Evolutionary conservation across 148 eudicot species (phyloP), one percentile per base, ranked within the genome.

Genomic region (Camellia japonica): DNA sequence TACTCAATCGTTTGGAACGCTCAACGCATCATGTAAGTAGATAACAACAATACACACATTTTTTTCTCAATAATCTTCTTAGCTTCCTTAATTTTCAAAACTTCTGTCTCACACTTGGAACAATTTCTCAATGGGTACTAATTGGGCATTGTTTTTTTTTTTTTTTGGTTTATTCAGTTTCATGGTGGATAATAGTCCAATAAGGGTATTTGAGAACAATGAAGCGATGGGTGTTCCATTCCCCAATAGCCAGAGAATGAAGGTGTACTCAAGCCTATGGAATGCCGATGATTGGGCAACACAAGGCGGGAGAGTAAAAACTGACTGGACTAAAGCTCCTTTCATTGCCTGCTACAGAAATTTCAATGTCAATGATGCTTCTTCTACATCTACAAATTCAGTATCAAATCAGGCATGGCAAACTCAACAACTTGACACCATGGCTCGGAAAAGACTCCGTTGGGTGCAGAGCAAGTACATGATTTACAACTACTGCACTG

Each of bases 1-100:
- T 77, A 77, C 80, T 65, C 80, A 0, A 38, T 77, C 9, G 20
- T 77, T 30, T 77, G 80, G 80, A 77, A 77, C 44, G 18, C 63
- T 41, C 62, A 15, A 38, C 16, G 47, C 62, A 77, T 77, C 60
- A 52, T 77, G 80, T 77, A 73, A 30, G 62, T 8, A 30, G 0
- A 30, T n/a, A 69, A 69, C 20, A 1, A 30, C 0, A 18, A 41
- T 67, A 3, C 46, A 9, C 42, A 20, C 42, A 3, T 6, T 0
- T 4, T 64, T 3, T 64, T 2, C 13, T 30, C 38, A 30, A 30
- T 3, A 10, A 20, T 61, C 42, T 19, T 12, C 23, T 3, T 6
- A 4, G 13, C 68, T 20, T 14, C 23, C 42, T 20, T 42, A 11
- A 58, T 58, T 7, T 6, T 58, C 61, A 3, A 7, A 58, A 3